These are phyloP conservation scores for Cicer yamashitae DNA, from an alignment of 306 rosid genomes.

Conservation along the genomic window DNA sequence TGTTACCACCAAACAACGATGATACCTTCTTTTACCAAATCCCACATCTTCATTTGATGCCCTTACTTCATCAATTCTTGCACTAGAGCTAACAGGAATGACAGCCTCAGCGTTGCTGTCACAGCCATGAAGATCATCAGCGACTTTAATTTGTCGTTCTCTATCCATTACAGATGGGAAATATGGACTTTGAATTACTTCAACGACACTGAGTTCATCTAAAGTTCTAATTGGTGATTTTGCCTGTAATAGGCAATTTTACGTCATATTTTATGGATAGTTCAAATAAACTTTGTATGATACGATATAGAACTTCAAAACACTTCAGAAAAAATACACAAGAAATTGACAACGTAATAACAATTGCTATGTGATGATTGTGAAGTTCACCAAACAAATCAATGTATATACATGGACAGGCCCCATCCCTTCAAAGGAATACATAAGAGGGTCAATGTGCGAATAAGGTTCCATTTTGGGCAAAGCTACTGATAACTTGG, in stretches of 20 bases:
- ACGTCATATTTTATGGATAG: slow-evolving; percentile 32
- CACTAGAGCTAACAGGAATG: slow-evolving; percentile 39
- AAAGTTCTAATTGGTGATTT: slow-evolving; percentile 87
- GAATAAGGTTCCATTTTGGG: slow-evolving; percentile 35
- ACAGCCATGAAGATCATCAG: slow-evolving; percentile 42
- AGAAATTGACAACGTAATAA: slow-evolving; percentile 6
- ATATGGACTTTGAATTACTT: slow-evolving; percentile 70
- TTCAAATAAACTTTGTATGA: slow-evolving; percentile 24
- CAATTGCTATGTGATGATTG: slow-evolving; percentile 25
- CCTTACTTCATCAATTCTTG: slow-evolving; percentile 33
- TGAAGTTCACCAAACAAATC: slow-evolving; percentile 28
- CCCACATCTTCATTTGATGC: slow-evolving; percentile 51
- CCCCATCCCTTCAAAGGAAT: slow-evolving; percentile 18
- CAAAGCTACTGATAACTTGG: neutral
- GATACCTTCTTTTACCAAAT: slow-evolving; percentile 77
- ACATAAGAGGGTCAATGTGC: slow-evolving; percentile 5
- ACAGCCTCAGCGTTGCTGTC: slow-evolving; percentile 44
- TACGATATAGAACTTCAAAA: slow-evolving; percentile 25
- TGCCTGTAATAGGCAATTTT: slow-evolving; percentile 62
- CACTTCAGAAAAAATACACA: slow-evolving; percentile 15
- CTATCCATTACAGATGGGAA: slow-evolving; percentile 75
- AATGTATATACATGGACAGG: slow-evolving; percentile 12
- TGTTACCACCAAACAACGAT: slow-evolving; percentile 76
- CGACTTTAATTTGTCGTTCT: slow-evolving; percentile 46
- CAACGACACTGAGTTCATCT: slow-evolving; percentile 76